These are phyloP conservation scores for Arachnomyces sp. DNA, from an alignment of 2,329 filamentous ascomycete species.

Conservation along the genomic window DNA sequence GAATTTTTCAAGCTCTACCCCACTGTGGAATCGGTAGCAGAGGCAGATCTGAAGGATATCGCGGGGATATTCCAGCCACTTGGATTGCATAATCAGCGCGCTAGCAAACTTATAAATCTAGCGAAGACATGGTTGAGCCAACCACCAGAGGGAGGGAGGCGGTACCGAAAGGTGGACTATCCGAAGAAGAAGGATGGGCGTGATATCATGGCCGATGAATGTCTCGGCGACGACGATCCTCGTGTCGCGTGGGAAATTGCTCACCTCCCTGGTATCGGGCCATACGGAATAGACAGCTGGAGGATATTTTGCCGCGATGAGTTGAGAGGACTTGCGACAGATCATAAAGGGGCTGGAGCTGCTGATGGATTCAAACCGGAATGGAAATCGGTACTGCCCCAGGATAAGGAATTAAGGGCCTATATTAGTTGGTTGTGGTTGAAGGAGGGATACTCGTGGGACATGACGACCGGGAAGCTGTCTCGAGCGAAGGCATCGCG, in stretches of 20 bases:
- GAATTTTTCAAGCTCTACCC: constrained; percentile 60
- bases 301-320: constrained; percentile 84
- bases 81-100: constrained; percentile 61
- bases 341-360: constrained; percentile 55
- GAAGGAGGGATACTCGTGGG: constrained; percentile 75
- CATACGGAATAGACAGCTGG: constrained; percentile 83
- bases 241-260: constrained; percentile 70
- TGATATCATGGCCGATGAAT: constrained; percentile 40
- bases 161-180: constrained; percentile 52
- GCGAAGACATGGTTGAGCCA: constrained; percentile 58
- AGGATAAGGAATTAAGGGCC: constrained; percentile 81
- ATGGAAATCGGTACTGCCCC: constrained; percentile 77
- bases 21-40: constrained; percentile 54
- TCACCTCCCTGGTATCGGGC: constrained; percentile 66
- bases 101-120: constrained; percentile 59
- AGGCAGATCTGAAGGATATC: constrained; percentile 49
- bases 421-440: constrained; percentile 90
- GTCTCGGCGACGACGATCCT: constrained; percentile 41
- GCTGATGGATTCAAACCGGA: constrained; percentile 62
- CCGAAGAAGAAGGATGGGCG: constrained; percentile 42
- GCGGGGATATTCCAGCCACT: constrained; percentile 58
- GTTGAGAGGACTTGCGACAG: constrained; percentile 55
- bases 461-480: constrained; percentile 56
- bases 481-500: constrained; percentile 24
- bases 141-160: constrained; percentile 52